Conservation (phyloP, 1,284 basidiomycete species). For the Melampsora americana region DNA sequence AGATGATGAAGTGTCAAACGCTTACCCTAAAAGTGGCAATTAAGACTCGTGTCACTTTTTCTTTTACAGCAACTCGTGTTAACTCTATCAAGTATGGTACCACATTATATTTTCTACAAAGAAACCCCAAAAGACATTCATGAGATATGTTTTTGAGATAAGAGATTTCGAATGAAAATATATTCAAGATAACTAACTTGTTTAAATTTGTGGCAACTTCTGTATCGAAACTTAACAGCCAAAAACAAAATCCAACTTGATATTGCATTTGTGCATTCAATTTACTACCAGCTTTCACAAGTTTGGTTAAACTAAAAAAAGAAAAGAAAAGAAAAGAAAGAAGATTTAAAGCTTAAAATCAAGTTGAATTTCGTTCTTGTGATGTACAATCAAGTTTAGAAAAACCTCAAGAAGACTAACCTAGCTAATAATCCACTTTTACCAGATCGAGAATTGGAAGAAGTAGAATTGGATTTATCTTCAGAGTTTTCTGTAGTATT, state of each 20-base stretch:
- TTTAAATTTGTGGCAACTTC: conserved; percentile 80
- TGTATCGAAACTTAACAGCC: conserved; percentile 87
- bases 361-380: background rate
- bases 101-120: conserved; percentile 75
- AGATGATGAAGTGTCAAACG: conserved; percentile 24
- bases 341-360: background rate
- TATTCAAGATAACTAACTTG: conserved; percentile 58
- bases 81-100: conserved; percentile 81
- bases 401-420: no score
- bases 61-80: conserved; percentile 86
- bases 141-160: background rate
- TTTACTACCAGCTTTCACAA: conserved; percentile 14
- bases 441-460: no score
- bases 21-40: conserved; percentile 81
- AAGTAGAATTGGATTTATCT: no score
- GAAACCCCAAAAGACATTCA: background rate
- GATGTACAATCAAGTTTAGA: background rate
- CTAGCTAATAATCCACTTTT: no score
- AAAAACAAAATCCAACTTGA: conserved; percentile 84
- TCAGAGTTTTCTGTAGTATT: background rate
- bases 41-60: conserved; percentile 94
- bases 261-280: conserved; percentile 90
- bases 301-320: conserved; percentile 28
- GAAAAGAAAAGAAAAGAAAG: background rate
- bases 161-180: background rate